Percentiles rank a stretch among this genome's conserved stretches.
phyloP scores from a whole-genome alignment of 352 stramenopile species.

The Pythium folliculosum region DNA sequence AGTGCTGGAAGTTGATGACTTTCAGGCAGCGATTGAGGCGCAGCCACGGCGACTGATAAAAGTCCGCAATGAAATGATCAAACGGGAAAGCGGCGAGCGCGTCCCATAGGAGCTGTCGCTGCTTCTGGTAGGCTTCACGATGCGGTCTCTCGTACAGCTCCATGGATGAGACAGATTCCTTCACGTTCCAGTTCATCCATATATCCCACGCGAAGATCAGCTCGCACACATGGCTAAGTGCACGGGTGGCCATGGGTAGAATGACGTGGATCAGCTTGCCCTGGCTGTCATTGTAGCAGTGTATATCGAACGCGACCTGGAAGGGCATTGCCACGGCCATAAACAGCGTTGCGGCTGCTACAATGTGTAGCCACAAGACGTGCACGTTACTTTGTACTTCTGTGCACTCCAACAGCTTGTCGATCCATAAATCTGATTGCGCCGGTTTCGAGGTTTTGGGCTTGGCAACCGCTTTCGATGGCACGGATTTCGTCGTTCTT shows the following conservation, averaged over 20 bases:
- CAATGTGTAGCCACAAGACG: slow-evolving; percentile 52
- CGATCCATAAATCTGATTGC: slow-evolving; percentile 43
- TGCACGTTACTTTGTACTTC: slow-evolving; percentile 66
- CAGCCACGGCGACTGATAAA: slow-evolving; percentile 40
- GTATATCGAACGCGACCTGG: slow-evolving; percentile 52
- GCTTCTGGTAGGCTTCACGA: slow-evolving; percentile 37
- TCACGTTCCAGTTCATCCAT: slow-evolving; percentile 51
- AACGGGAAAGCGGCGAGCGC: slow-evolving; percentile 41
- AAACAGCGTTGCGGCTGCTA: slow-evolving; percentile 45
- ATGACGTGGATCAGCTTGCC: slow-evolving; percentile 41
- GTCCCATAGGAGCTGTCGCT: slow-evolving; percentile 47
- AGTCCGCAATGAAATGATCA: slow-evolving; percentile 42
- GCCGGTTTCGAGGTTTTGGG: not conserved
- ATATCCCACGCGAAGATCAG: slow-evolving; percentile 51
- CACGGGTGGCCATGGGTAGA: slow-evolving; percentile 25
- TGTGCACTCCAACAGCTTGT: slow-evolving; percentile 41
- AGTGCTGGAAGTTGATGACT: slow-evolving; percentile 52
- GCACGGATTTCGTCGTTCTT: not conserved
- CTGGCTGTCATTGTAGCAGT: slow-evolving; percentile 28
- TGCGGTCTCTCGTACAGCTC: slow-evolving; percentile 59
- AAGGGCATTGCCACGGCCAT: slow-evolving; percentile 50
- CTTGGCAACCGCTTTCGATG: not conserved
- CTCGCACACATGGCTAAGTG: slow-evolving; percentile 39
- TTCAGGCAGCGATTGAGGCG: slow-evolving; percentile 48
- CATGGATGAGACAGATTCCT: slow-evolving; percentile 36